Base-by-base conservation (phyloP, 116 monocot species). In the Posidonia oceanica region DNA sequence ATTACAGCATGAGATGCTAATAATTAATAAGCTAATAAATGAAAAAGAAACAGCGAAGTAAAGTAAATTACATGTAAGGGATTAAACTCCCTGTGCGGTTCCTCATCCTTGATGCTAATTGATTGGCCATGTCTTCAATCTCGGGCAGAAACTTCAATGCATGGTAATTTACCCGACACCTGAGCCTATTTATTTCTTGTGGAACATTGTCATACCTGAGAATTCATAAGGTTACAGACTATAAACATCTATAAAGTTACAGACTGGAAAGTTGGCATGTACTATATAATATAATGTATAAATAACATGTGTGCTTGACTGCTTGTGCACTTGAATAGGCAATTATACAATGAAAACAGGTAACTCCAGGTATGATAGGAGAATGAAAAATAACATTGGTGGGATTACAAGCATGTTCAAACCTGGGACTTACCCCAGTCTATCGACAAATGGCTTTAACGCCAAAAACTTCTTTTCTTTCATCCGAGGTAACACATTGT, bases 401-500 rank as follows among this genome's bases (percentile, higher is more conserved):
- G 20, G 17, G 20, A 18, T 69, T 5, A 11, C 18, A 39, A 66
- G 14, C 7, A 54, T 23, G 7, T 54, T 21, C 36, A 68, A 22
- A 68, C 17, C 23, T 36, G 60, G 5, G 14, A 76, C 78, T 71
- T 89, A 97, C 97, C 97, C 97, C 68, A 97, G 69, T 64, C 97
- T 77, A 80, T 97, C 92, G 39, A 97, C 97, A 79, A 97, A 97
- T 48, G 97, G 97, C 77, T 97, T 97, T 63, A 92, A 80, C 23
- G 92, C 83, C 97, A 97, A 85, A 58, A 97, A 85, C 83, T 89
- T 92, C 79, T 97, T 92, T 74, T 92, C 97, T 77, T 86, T 97
- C 52, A 92, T 80, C 75, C 92, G 85, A 29, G 97, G 92, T 60
- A 97, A 87, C 57, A 97, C 92, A 79, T 97, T 97, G 64, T 97